Conservation (phyloP, 164 flowering plant species). For the Umbilicus rupestris region DNA sequence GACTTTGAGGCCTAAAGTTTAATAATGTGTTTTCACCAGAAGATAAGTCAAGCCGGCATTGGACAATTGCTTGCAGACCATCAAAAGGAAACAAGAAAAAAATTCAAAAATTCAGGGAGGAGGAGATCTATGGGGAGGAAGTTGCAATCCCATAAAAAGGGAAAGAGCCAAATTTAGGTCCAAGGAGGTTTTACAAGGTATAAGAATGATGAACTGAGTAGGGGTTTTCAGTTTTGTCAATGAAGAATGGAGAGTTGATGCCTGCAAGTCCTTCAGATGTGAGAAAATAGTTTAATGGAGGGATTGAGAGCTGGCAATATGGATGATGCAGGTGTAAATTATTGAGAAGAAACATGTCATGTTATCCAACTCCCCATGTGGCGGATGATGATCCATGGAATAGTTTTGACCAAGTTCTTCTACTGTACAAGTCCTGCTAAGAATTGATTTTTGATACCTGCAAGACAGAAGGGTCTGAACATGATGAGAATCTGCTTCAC, state of each 20-base stretch:
- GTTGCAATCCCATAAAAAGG: too few species aligned
- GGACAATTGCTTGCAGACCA: too few species aligned
- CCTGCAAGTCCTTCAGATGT: not conserved
- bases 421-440: not conserved
- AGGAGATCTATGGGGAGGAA: not conserved
- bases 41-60: too few species aligned
- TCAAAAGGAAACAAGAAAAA: not conserved
- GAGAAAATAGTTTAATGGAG: not conserved
- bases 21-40: not conserved
- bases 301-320: not conserved
- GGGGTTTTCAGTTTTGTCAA: not conserved
- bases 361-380: constrained; percentile 3
- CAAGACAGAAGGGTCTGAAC: too few species aligned
- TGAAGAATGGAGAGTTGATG: constrained; percentile 3
- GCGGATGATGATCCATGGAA: not conserved
- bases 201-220: not conserved
- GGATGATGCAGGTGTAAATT: not conserved
- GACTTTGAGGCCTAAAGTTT: not conserved
- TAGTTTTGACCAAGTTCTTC: constrained; percentile 3
- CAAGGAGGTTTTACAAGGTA: not conserved
- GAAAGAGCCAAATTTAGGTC: too few species aligned
- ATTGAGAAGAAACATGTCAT: constrained; percentile 5
- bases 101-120: not conserved
- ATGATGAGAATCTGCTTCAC: too few species aligned
- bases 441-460: too few species aligned